phyloP scores from a whole-genome alignment of 768 basidiomycete genomes.

The Mycena polygramma region DNA sequence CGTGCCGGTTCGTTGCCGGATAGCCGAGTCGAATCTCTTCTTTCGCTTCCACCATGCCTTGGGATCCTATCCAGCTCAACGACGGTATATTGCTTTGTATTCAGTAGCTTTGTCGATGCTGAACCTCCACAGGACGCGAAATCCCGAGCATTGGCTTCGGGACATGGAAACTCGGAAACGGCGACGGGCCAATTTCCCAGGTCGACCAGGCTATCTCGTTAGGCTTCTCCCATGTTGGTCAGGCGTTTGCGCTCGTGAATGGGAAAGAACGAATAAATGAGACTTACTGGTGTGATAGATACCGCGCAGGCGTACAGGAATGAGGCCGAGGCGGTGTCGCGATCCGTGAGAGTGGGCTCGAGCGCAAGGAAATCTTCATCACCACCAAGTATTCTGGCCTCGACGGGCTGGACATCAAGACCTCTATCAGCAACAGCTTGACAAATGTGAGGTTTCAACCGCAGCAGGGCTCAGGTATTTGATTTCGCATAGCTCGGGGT shows the following conservation, averaged over 20 bases:
- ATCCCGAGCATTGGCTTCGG: conserved; percentile 72
- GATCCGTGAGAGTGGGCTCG: conserved; percentile 60
- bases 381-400: conserved; percentile 73
- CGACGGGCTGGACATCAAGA: conserved; percentile 64
- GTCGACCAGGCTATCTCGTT: conserved; percentile 73
- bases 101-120: background rate
- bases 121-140: conserved; percentile 53
- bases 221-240: conserved; percentile 76
- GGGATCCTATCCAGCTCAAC: conserved; percentile 70
- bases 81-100: conserved; percentile 55
- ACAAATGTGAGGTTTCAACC: conserved; percentile 58
- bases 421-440: conserved; percentile 70
- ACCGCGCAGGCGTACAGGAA: conserved; percentile 74
- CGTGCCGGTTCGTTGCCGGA: too few species aligned
- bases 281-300: too few species aligned
- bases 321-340: conserved; percentile 69
- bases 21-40: too few species aligned
- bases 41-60: conserved; percentile 61
- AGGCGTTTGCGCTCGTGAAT: too few species aligned
- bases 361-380: conserved; percentile 60
- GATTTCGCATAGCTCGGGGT: conserved; percentile 64
- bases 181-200: conserved; percentile 62
- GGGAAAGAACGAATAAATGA: too few species aligned
- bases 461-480: background rate
- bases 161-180: conserved; percentile 74